These are phyloP conservation scores for Wallacemonas sp. DNA, from an alignment of 208 protist species.

Conservation along the genomic window DNA sequence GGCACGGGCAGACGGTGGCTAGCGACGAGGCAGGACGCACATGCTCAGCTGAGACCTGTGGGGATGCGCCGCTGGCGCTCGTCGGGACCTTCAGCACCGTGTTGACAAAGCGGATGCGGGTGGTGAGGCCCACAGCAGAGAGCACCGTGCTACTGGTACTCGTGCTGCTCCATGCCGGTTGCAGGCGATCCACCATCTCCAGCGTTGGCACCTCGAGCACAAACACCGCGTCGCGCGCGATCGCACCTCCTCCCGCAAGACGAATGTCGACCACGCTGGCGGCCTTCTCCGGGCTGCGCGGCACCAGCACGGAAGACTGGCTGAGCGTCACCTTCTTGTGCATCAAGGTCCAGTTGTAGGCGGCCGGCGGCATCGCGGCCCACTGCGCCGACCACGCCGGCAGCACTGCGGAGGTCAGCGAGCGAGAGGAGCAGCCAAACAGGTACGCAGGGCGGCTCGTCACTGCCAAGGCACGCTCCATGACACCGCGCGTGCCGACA, in stretches of 20 bases:
- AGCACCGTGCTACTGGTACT: neutral
- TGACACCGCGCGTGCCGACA: constrained; percentile 31
- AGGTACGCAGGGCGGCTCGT: constrained; percentile 22
- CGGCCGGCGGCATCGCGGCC: constrained; percentile 4
- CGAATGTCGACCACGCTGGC: neutral
- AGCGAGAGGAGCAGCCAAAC: neutral
- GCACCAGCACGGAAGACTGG: neutral
- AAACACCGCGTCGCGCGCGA: neutral
- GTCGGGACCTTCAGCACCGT: neutral
- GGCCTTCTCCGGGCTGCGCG: neutral
- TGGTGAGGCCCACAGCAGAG: neutral
- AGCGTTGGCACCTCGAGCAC: constrained; percentile 1
- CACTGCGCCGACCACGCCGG: constrained; percentile 11
- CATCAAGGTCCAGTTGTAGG: constrained; percentile 22
- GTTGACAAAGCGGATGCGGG: constrained; percentile 1
- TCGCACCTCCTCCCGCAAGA: neutral
- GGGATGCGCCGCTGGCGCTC: neutral
- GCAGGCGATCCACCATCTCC: neutral
- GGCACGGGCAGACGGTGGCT: neutral
- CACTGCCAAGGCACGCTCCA: constrained; percentile 24
- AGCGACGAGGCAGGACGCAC: neutral
- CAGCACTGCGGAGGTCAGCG: constrained; percentile 4
- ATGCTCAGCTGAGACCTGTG: neutral
- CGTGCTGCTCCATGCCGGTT: neutral
- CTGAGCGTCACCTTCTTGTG: constrained; percentile 18